These are phyloP conservation scores for Termitomyces sp. DNA, from an alignment of 768 basidiomycete genomes.

Conservation along the genomic window DNA sequence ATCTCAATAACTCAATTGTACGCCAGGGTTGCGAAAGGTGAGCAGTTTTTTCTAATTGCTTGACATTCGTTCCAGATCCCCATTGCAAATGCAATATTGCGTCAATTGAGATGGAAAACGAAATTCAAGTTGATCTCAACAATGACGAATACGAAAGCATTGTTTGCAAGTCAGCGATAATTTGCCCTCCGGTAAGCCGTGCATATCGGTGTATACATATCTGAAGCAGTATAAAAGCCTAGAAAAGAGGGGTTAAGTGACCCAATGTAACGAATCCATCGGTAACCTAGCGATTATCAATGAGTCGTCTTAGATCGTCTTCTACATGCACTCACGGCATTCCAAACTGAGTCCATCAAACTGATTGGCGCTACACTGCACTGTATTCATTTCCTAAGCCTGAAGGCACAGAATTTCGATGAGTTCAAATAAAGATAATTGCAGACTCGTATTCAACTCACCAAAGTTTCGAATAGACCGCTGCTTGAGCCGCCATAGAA, in stretches of 20 bases:
- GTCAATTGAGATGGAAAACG: neutral
- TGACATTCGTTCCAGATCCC: too few relatives aligned
- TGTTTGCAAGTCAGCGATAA: neutral
- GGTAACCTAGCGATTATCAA: neutral
- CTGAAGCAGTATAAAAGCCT: neutral
- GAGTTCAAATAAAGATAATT: neutral
- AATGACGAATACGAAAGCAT: neutral
- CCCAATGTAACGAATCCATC: neutral
- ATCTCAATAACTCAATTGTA: neutral
- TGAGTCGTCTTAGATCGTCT: too few relatives aligned
- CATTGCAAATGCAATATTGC: neutral
- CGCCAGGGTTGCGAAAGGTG: too few relatives aligned
- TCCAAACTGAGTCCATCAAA: neutral
- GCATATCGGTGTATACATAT: neutral
- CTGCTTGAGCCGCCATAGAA: neutral
- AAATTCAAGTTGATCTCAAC: neutral
- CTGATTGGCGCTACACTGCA: neutral
- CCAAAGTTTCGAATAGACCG: neutral
- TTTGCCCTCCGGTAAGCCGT: neutral
- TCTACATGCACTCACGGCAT: neutral
- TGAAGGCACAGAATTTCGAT: neutral
- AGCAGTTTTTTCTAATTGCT: neutral
- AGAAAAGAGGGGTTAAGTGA: too few relatives aligned
- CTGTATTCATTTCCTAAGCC: neutral
- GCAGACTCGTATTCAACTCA: neutral